Percentiles rank a stretch among this genome's conserved stretches.
Conservation (phyloP, 371 early-diverging fungal species). For the Mortierella sp. region DNA sequence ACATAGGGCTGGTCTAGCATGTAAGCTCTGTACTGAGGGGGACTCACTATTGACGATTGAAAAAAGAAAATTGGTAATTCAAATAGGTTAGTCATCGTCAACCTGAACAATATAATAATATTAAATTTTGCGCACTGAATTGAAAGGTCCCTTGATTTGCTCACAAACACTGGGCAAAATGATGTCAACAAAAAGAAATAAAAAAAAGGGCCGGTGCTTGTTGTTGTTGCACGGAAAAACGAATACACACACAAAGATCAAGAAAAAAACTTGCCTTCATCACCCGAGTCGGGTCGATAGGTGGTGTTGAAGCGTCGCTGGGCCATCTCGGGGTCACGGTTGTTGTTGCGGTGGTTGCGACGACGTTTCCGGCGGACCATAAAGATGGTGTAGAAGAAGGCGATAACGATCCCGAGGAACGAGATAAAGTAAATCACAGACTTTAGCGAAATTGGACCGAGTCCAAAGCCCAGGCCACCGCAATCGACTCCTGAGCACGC, state of each 20-base stretch:
- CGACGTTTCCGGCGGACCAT: slow-evolving; percentile 30
- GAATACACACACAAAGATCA: neutral
- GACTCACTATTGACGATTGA: slow-evolving; percentile 23
- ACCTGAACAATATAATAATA: neutral
- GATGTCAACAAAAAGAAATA: slow-evolving; percentile 1
- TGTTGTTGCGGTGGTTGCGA: neutral
- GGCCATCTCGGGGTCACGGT: slow-evolving; percentile 34
- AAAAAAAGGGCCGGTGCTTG: neutral
- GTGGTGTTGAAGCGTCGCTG: slow-evolving; percentile 24
- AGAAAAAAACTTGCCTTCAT: slow-evolving; percentile 29
- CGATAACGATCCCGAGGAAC: slow-evolving; percentile 22
- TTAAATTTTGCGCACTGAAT: too few species aligned
- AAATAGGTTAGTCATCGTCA: neutral
- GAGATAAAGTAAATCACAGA: slow-evolving; percentile 31
- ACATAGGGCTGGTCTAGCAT: slow-evolving; percentile 32
- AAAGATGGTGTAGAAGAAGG: slow-evolving; percentile 38
- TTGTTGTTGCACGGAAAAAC: neutral
- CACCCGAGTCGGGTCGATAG: slow-evolving; percentile 29
- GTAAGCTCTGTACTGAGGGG: slow-evolving; percentile 41
- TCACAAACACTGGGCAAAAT: slow-evolving; percentile 2
- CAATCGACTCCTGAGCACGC: neutral
- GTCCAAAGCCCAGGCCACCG: neutral
- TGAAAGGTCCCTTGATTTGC: neutral
- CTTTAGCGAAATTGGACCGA: slow-evolving; percentile 1
- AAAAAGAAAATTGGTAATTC: neutral